Evolutionary conservation across 1,284 basidiomycete genomes (phyloP).

Genomic region (Somion occarium): DNA sequence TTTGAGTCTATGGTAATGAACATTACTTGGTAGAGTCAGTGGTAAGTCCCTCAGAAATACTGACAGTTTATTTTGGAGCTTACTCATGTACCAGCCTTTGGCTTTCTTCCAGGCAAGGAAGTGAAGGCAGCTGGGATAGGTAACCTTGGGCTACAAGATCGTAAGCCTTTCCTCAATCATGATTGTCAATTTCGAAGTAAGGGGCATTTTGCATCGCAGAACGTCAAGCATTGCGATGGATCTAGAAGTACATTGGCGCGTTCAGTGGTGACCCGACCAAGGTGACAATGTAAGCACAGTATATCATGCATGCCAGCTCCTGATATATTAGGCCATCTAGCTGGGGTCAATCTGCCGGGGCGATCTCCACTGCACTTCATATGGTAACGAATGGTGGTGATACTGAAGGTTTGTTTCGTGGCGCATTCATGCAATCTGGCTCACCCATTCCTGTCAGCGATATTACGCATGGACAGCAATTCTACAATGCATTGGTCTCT

Average conservation of each 20-base stretch:
- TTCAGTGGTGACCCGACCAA: conserved; percentile 39
- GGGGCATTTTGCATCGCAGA: conserved; percentile 28
- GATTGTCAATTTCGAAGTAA: neutral
- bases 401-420: conserved; percentile 31
- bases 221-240: conserved; percentile 55
- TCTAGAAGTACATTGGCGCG: conserved; percentile 35
- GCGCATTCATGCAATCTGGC: conserved; percentile 35
- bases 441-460: conserved; percentile 27
- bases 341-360: conserved; percentile 41
- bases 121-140: conserved; percentile 44
- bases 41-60: no score
- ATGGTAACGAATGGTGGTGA: conserved; percentile 31
- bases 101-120: conserved; percentile 48
- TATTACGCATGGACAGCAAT: conserved; percentile 26
- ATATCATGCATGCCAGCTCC: neutral
- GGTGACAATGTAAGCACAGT: conserved; percentile 24
- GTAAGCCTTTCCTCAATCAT: conserved; percentile 28
- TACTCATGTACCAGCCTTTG: conserved; percentile 28
- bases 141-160: conserved; percentile 51
- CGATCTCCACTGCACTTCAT: conserved; percentile 29
- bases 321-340: conserved; percentile 21
- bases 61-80: neutral
- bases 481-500: conserved; percentile 31
- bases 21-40: no score
- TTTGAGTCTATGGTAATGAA: no score